Percentiles rank a stretch among this genome's conserved stretches.
Evolutionary conservation across 2,329 filamentous ascomycete species (phyloP).

Genomic region (Ascochyta pisi): DNA sequence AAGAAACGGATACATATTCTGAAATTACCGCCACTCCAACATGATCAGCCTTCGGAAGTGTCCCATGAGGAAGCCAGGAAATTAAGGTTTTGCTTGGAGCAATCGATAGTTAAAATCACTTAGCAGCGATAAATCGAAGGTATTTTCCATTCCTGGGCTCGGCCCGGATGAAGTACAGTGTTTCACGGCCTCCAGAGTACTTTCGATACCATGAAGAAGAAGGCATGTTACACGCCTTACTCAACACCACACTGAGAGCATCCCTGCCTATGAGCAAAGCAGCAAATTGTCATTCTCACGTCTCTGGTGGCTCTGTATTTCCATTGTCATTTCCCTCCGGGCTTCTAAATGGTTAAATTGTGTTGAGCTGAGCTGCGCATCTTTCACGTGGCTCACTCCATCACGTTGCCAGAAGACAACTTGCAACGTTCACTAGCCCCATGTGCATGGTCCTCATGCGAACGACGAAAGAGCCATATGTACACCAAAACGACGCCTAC

Average conservation of each 20-base stretch:
- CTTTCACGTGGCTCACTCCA: neutral
- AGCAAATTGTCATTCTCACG: neutral
- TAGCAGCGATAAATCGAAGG: neutral
- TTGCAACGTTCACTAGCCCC: conserved; percentile 1
- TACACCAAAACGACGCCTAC: conserved; percentile 4
- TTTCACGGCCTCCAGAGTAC: conserved; percentile 7
- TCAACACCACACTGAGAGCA: neutral
- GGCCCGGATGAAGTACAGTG: conserved; percentile 4
- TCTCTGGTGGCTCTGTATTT: neutral
- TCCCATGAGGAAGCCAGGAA: neutral
- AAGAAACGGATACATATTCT: neutral
- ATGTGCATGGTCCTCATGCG: neutral
- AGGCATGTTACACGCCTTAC: conserved; percentile 4
- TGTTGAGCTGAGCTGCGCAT: neutral
- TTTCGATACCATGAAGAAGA: neutral
- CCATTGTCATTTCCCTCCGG: neutral
- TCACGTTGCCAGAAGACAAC: neutral
- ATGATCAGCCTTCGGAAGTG: neutral
- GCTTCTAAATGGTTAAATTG: neutral
- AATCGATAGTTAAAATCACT: neutral
- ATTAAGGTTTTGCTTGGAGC: neutral
- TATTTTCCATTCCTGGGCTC: conserved; percentile 12
- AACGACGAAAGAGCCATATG: neutral
- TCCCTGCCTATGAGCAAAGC: conserved; percentile 2
- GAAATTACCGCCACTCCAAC: neutral